Evolutionary conservation across 1,284 basidiomycete genomes (phyloP).

Genomic region (Naganishia liquefaciens): DNA sequence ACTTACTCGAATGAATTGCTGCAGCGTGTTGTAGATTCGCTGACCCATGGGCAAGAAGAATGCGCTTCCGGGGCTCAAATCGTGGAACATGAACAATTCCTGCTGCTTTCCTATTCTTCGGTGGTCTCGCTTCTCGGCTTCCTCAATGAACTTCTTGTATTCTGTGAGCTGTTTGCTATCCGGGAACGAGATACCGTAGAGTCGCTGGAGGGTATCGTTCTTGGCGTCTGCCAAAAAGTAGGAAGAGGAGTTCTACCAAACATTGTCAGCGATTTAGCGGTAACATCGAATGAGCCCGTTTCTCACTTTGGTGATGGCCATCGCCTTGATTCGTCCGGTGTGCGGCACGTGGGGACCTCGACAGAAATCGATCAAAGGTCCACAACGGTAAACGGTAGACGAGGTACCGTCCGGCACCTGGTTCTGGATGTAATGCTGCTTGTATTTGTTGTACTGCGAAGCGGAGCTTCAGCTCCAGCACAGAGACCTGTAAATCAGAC

Average conservation of each 20-base stretch:
- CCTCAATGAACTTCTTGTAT: conserved; percentile 93
- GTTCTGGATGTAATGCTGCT: conserved; percentile 90
- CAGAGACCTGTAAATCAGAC: conserved; percentile 44
- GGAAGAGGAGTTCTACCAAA: conserved; percentile 82
- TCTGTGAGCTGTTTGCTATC: conserved; percentile 94
- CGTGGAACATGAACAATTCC: conserved; percentile 99
- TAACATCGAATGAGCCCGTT: background rate
- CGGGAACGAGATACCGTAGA: conserved; percentile 99
- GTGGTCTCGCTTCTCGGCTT: conserved; percentile 97
- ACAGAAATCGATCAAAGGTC: conserved; percentile 97
- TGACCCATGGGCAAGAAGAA: conserved; percentile 98
- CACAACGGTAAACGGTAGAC: conserved; percentile 98
- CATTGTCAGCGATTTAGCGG: background rate
- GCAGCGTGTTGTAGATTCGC: conserved; percentile 91
- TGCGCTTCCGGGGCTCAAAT: conserved; percentile 87
- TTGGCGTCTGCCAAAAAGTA: conserved; percentile 95
- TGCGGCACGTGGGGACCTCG: conserved; percentile 97
- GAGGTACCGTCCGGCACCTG: conserved; percentile 96
- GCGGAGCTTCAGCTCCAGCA: background rate
- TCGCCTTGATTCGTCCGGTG: conserved; percentile 94
- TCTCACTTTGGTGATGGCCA: conserved; percentile 86
- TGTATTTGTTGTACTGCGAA: conserved; percentile 96
- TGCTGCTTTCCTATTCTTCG: conserved; percentile 95
- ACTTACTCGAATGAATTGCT: conserved; percentile 83
- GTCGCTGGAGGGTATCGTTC: conserved; percentile 93